Conservation (phyloP, 345 rosid species). For the Syzygium grande region DNA sequence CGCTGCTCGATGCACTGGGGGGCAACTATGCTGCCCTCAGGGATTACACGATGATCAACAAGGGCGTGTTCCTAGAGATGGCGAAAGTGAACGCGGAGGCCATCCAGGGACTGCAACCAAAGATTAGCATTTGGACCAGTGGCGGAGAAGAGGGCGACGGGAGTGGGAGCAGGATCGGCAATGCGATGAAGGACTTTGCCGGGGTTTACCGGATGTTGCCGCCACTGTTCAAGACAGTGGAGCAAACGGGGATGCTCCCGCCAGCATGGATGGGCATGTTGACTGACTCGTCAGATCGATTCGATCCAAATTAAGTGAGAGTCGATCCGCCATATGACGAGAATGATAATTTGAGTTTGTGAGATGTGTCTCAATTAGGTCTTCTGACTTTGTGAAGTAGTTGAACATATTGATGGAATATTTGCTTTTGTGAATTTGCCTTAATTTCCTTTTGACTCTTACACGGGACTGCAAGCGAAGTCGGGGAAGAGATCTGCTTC, state of each 20-base stretch:
- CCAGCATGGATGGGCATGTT: conserved; percentile 56
- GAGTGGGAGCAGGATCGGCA: background rate
- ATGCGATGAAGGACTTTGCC: conserved; percentile 56
- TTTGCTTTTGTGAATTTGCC: background rate
- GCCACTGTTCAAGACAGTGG: conserved; percentile 63
- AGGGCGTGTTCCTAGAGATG: conserved; percentile 39
- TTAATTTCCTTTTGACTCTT: background rate
- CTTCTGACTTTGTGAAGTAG: background rate
- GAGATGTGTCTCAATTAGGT: rapidly evolving
- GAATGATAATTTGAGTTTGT: background rate
- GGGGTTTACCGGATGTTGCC: conserved; percentile 66
- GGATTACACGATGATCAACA: conserved; percentile 55
- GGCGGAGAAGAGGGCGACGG: conserved; percentile 12
- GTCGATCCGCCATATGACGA: background rate
- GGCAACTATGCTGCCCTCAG: conserved; percentile 51
- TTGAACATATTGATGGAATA: background rate
- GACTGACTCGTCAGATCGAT: background rate
- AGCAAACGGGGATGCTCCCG: conserved; percentile 76
- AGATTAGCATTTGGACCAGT: conserved; percentile 63
- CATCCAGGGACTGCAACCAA: conserved; percentile 51
- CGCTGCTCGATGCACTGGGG: conserved; percentile 41
- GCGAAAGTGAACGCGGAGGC: conserved; percentile 56
- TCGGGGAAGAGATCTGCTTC: too few relatives aligned
- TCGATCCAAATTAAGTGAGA: background rate
- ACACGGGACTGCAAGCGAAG: background rate